A percentile compares a stretch with the other conserved stretches of the same genome.
phyloP scores from a whole-genome alignment of 1,284 basidiomycete genomes.

The Irpex rosettiformis region DNA sequence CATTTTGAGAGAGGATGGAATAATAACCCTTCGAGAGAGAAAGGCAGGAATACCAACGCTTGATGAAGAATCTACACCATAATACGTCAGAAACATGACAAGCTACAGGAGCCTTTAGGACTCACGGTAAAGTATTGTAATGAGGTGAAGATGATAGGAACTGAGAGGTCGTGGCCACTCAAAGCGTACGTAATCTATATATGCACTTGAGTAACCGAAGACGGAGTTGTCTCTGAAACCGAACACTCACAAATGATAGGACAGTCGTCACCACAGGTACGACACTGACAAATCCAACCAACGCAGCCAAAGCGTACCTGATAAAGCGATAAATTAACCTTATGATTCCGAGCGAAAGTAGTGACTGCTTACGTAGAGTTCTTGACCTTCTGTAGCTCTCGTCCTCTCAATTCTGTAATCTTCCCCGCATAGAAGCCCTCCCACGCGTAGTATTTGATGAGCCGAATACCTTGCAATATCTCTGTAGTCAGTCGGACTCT shows the following conservation, averaged over 20 bases:
- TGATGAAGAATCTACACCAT: constrained; percentile 47
- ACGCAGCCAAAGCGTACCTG: constrained; percentile 47
- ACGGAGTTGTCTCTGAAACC: too few relatives aligned
- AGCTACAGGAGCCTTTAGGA: constrained; percentile 4
- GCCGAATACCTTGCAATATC: constrained; percentile 59
- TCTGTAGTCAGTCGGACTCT: constrained; percentile 66
- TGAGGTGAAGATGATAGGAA: constrained; percentile 71
- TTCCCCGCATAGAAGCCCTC: constrained; percentile 59
- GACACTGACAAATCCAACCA: constrained; percentile 57
- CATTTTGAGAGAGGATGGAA: neutral
- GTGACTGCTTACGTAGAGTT: constrained; percentile 44
- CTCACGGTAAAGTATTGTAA: constrained; percentile 74
- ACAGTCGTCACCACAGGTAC: constrained; percentile 69
- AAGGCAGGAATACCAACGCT: constrained; percentile 50
- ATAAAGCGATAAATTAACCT: neutral
- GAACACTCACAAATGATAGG: constrained; percentile 65
- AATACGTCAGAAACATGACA: neutral
- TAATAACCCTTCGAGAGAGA: constrained; percentile 37
- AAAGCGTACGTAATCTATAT: constrained; percentile 67
- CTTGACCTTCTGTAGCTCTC: constrained; percentile 50
- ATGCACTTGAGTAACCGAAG: too few relatives aligned
- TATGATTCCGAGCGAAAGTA: neutral
- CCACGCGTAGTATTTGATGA: constrained; percentile 62
- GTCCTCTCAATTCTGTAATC: constrained; percentile 45
- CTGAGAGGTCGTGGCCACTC: constrained; percentile 60